phyloP scores from a whole-genome alignment of 176 grass and related monocot genomes.

The Saccharum spontaneum region DNA sequence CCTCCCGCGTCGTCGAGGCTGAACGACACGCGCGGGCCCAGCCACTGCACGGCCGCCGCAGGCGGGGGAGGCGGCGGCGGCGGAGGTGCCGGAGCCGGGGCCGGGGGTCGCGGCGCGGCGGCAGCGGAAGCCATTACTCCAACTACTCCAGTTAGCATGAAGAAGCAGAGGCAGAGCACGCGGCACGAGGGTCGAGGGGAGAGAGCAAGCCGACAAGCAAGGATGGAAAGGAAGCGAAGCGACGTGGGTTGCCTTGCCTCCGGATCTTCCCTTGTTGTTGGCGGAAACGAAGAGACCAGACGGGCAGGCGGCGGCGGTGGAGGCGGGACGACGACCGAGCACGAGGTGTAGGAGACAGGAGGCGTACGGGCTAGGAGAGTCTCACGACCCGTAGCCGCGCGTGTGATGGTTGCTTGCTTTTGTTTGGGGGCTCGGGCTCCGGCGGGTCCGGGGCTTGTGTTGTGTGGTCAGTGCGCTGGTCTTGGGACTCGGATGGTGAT shows the following conservation, averaged over 20 bases:
- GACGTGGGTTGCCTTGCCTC: not conserved
- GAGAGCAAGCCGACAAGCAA: not conserved
- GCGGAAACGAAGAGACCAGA: constrained; percentile 19
- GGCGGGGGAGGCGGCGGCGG: not conserved
- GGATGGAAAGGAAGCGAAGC: not conserved
- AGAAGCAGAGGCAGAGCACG: not conserved
- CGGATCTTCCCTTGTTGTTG: not conserved
- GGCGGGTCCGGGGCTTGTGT: no score
- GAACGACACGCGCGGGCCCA: constrained; percentile 80
- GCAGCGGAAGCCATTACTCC: constrained; percentile 41
- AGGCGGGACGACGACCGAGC: not conserved
- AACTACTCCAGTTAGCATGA: not conserved
- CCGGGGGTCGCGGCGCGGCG: constrained; percentile 51
- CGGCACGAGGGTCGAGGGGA: not conserved
- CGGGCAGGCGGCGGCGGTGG: not conserved
- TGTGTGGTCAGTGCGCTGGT: no score
- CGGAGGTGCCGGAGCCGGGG: constrained; percentile 28
- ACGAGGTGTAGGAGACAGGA: not conserved
- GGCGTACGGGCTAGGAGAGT: not conserved
- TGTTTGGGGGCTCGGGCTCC: no score
- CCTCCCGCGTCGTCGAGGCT: constrained; percentile 56
- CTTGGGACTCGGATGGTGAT: no score
- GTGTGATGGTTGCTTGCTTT: not conserved
- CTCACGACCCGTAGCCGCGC: not conserved
- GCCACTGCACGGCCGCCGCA: constrained; percentile 44